Conservation (phyloP, 306 rosid species). For the Gleditsia sinensis region DNA sequence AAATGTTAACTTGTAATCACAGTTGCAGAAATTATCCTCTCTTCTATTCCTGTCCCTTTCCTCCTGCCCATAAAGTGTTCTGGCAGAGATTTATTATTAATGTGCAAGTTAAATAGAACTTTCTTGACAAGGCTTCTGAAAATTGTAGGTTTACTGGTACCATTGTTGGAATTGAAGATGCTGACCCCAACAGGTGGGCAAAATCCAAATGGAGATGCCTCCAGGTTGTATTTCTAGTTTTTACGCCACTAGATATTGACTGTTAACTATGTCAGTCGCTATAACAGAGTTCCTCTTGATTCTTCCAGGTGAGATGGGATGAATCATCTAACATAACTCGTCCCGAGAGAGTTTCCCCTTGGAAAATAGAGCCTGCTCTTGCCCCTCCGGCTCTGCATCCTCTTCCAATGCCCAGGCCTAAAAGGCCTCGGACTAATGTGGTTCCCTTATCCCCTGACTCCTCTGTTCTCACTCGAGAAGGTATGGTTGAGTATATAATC, state of each 20-base stretch:
- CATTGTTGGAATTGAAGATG: conserved; percentile 80
- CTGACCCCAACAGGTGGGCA: conserved; percentile 67
- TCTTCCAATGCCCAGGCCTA: conserved; percentile 71
- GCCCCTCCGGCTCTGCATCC: conserved; percentile 85
- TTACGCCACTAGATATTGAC: conserved; percentile 1
- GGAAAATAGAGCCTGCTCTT: conserved; percentile 94
- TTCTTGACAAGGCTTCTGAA: neutral
- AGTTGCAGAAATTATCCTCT: no score
- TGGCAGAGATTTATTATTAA: neutral
- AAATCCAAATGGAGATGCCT: conserved; percentile 91
- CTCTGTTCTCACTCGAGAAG: conserved; percentile 79
- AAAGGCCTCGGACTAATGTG: conserved; percentile 68
- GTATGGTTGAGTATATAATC: conserved; percentile 30
- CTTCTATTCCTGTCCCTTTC: neutral
- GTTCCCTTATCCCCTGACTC: conserved; percentile 78
- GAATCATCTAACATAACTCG: conserved; percentile 79
- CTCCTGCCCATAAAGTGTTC: neutral
- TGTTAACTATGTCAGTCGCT: neutral
- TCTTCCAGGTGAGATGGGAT: conserved; percentile 90
- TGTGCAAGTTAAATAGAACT: neutral
- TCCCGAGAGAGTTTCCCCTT: conserved; percentile 89
- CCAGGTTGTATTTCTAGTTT: conserved; percentile 57
- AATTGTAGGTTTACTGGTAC: conserved; percentile 81
- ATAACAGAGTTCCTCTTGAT: conserved; percentile 9
- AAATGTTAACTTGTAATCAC: neutral